phyloP scores from a whole-genome alignment of 225 moss, liverwort and hornwort genomes.

The Pseudisothecium myosuroides region DNA sequence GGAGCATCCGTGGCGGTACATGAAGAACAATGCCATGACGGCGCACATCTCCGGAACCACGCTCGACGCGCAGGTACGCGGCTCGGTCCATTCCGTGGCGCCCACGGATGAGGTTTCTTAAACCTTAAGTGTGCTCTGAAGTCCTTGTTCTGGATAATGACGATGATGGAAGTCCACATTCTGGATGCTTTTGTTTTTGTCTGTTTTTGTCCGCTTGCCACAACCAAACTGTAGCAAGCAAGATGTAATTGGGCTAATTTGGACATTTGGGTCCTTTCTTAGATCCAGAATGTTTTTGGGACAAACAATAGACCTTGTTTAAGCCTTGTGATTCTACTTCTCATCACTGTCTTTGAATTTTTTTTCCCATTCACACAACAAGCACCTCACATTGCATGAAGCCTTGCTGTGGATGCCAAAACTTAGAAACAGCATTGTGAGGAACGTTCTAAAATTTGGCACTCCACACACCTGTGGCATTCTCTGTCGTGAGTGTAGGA shows the following conservation, averaged over 20 bases:
- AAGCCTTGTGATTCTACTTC: background rate
- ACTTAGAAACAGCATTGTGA: background rate
- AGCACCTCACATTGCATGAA: background rate
- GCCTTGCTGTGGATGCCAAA: background rate
- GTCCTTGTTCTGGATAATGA: background rate
- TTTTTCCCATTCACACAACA: background rate
- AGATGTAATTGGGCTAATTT: background rate
- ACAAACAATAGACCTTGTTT: background rate
- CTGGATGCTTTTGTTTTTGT: background rate
- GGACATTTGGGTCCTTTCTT: background rate
- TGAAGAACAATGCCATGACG: constrained; percentile 74
- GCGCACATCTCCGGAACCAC: constrained; percentile 76
- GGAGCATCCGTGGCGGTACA: constrained; percentile 71
- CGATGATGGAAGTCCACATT: background rate
- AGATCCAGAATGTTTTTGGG: background rate
- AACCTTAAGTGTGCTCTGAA: background rate
- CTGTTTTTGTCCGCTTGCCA: background rate
- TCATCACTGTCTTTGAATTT: background rate
- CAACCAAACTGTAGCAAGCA: background rate
- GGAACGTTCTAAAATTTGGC: background rate
- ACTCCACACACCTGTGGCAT: background rate
- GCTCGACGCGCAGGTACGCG: constrained; percentile 55
- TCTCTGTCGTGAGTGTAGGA: background rate
- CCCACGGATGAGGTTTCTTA: background rate
- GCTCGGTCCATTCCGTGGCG: background rate